These are phyloP conservation scores for Pseudogymnoascus destructans DNA, from an alignment of 2,329 filamentous ascomycete genomes.

Conservation along the genomic window DNA sequence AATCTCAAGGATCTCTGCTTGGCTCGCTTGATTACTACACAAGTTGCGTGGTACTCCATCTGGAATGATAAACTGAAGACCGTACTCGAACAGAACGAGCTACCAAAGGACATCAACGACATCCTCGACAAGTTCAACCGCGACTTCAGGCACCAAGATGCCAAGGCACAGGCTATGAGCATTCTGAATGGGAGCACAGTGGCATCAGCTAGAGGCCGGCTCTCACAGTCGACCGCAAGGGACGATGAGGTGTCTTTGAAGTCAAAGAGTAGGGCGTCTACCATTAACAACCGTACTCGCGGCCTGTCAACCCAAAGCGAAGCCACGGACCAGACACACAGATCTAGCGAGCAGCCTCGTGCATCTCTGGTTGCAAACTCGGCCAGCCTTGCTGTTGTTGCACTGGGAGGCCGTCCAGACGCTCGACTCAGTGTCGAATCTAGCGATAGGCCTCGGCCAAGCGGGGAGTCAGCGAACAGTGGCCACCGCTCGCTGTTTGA, in stretches of 20 bases:
- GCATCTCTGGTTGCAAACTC: not conserved
- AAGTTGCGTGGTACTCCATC: conserved; percentile 68
- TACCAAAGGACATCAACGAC: conserved; percentile 55
- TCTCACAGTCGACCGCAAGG: conserved; percentile 31
- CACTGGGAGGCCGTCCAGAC: not conserved
- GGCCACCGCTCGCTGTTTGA: not conserved
- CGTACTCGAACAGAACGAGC: conserved; percentile 52
- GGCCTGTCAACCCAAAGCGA: conserved; percentile 51
- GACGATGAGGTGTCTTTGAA: conserved; percentile 27
- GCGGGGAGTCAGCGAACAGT: not conserved
- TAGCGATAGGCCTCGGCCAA: conserved; percentile 2
- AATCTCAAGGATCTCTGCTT: conserved; percentile 74
- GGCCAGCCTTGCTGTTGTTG: not conserved
- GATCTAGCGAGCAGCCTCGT: not conserved
- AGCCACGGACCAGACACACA: conserved; percentile 30
- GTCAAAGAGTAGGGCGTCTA: conserved; percentile 22
- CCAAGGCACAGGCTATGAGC: conserved; percentile 54
- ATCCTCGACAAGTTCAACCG: conserved; percentile 66
- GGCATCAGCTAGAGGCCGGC: conserved; percentile 13
- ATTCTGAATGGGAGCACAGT: conserved; percentile 59
- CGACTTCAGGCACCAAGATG: conserved; percentile 66
- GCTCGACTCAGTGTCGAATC: not conserved
- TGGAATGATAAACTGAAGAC: conserved; percentile 73
- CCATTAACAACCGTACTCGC: conserved; percentile 33
- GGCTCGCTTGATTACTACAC: conserved; percentile 71